These are phyloP conservation scores for Penicillium sp. DNA, from an alignment of 2,329 filamentous ascomycete genomes.

Conservation along the genomic window DNA sequence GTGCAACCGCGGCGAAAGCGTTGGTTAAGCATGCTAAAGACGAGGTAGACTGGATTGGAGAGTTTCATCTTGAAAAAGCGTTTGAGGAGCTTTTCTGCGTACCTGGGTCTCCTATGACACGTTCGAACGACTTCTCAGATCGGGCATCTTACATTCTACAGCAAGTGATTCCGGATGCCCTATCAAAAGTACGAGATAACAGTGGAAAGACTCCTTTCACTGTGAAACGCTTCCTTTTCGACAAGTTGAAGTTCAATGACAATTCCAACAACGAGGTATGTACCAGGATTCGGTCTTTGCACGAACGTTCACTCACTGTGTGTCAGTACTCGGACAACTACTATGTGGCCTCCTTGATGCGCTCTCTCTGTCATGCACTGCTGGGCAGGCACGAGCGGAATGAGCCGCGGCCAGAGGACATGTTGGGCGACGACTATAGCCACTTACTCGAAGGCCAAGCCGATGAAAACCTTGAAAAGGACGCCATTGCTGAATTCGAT, in stretches of 20 bases:
- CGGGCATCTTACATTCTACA: conserved; percentile 82
- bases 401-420: conserved; percentile 38
- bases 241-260: conserved; percentile 89
- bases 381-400: conserved; percentile 44
- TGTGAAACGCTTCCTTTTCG: conserved; percentile 79
- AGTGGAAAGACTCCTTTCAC: conserved; percentile 73
- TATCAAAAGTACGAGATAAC: conserved; percentile 72
- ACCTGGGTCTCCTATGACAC: conserved; percentile 71
- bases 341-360: conserved; percentile 80
- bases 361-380: conserved; percentile 57
- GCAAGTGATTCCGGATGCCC: conserved; percentile 74
- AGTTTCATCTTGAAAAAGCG: conserved; percentile 78
- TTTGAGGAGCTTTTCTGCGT: conserved; percentile 89
- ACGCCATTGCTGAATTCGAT: conserved; percentile 60
- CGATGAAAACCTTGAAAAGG: conserved; percentile 55
- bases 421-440: conserved; percentile 47
- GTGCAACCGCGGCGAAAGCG: conserved; percentile 76
- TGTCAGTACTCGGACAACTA: conserved; percentile 75
- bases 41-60: conserved; percentile 70
- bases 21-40: conserved; percentile 73
- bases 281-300: not conserved
- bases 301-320: conserved; percentile 2
- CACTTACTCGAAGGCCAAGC: conserved; percentile 50
- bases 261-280: conserved; percentile 73
- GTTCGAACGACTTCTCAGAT: conserved; percentile 87